Evolutionary conservation across 1,284 basidiomycete species (phyloP).

Genomic region (Austroboletus sp.): DNA sequence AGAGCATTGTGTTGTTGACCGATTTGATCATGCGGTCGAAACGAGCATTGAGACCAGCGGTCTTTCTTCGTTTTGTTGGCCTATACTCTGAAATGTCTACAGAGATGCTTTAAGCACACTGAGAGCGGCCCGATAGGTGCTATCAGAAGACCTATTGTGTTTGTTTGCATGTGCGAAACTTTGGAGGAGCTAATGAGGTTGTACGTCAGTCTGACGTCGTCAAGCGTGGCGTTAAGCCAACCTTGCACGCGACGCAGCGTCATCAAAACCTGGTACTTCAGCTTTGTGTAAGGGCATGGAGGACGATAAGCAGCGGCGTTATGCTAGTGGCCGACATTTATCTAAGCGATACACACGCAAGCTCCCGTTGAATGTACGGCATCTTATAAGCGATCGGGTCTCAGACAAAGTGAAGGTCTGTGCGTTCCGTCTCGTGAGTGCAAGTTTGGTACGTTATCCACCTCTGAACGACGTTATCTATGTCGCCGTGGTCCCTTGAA

Average conservation of each 20-base stretch:
- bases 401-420: no score
- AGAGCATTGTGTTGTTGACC: constrained; percentile 39
- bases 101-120: constrained; percentile 4
- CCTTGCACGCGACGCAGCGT: constrained; percentile 15
- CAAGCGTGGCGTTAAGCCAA: constrained; percentile 7
- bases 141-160: constrained; percentile 16
- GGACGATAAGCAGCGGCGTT: neutral
- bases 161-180: constrained; percentile 3
- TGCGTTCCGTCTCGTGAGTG: neutral
- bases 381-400: no score
- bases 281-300: neutral
- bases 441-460: neutral
- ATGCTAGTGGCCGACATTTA: neutral
- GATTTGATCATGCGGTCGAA: constrained; percentile 61
- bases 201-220: neutral
- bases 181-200: neutral
- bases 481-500: no score
- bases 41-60: constrained; percentile 48
- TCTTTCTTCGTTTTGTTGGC: constrained; percentile 42
- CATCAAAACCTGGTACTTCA: neutral
- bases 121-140: neutral
- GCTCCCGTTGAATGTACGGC: no score
- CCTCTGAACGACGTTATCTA: no score
- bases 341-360: neutral
- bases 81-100: constrained; percentile 10